Base-by-base conservation (phyloP, 768 basidiomycete genomes). In the Naganishia randhawae region DNA sequence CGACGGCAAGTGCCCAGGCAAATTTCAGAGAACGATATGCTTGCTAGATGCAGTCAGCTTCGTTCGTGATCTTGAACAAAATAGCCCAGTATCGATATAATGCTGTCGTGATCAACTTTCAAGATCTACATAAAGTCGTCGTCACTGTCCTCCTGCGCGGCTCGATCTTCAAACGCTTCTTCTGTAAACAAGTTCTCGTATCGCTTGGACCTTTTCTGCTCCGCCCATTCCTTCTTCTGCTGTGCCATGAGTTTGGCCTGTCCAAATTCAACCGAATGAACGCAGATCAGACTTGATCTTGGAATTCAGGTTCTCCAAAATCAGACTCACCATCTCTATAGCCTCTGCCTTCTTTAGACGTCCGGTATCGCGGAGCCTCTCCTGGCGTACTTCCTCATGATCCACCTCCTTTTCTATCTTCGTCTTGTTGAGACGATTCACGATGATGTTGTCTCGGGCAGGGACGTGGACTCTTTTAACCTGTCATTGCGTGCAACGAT, bases 341-440 rank as follows among this genome's bases (percentile, higher is more conserved):
- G 85, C 87, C 76, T 92, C 92, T 65, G 82, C 81, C 77, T 92
- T 93, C 73, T 81, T 81, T 42, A 65, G 55, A 57, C 73, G 72
- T 0, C 78, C 78, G 64, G 78, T 77, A 14, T 73, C 74, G 22
- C 75, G 69, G 29, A 92, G 78, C 19, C 95, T 85, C 33, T 92
- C 92, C 31, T 91, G 82, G 27, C 84, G 84, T 72, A 95, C 94
- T 72, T 88, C 86, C 75, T 98, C 95, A 74, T 97, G 94, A 73
- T 98, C 91, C 27, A 96, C 91, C 39, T 85, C 84, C 32, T 83
- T 84, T 80, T 91, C 91, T 61, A 85, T 81, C 74, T 94, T 97
- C 16, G 94, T 97, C 82, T 95, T 96, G 81, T 91, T 93, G 50
- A 97, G 82, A 31, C 94, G 86, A 76, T 97, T 97, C 37, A 97